Base-by-base conservation (phyloP, 768 basidiomycete genomes). In the Daedalea quercina region DNA sequence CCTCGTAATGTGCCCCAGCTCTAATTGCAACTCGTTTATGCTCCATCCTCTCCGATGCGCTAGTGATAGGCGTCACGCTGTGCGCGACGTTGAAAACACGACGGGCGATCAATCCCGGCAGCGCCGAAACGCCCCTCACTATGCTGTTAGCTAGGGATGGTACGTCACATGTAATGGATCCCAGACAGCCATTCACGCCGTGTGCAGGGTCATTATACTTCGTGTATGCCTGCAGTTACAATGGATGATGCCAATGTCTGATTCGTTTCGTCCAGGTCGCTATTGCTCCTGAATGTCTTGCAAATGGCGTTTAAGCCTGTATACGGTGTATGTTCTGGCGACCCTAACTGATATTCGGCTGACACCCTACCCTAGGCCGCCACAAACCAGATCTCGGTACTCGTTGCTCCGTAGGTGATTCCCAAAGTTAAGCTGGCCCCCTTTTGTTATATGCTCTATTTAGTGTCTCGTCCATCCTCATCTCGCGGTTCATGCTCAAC, bases 401-500 rank as follows among this genome's bases (percentile, higher is more conserved):
- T 53, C 28, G 22, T 45, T 15, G 51, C 48, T 8, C 51, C 51
- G 55, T 56, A 17, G 17, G 51, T 50, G 15, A 22, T 17, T 2
- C 17, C 19, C 15, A 9, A 24, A 22, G 22, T 42, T 28, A 7
- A 23, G 26, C 20, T 22, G 9, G 17, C 24, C 20, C 15, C 8
- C 11, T 13, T 26, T n/a, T 25, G 17, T 19, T 11, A 31, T 11
- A 31, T 23, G 19, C 23, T 1, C 43, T n/a, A n/a, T n/a, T n/a
- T n/a, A 56, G 55, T 9, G 44, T 53, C n/a, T 35, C 55, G 6
- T 37, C 47, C 17, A 56, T 53, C 23, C 47, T 56, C 42, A 53
- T 56, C 48, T 53, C 55, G 11, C 51, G 55, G 24, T 56, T 56
- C 55, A n/a, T 56, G 46, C 34, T 56, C 24, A 56, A 56, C 37